Base-by-base conservation (phyloP, 495 filamentous ascomycete genomes). In the Articulospora tetracladia region DNA sequence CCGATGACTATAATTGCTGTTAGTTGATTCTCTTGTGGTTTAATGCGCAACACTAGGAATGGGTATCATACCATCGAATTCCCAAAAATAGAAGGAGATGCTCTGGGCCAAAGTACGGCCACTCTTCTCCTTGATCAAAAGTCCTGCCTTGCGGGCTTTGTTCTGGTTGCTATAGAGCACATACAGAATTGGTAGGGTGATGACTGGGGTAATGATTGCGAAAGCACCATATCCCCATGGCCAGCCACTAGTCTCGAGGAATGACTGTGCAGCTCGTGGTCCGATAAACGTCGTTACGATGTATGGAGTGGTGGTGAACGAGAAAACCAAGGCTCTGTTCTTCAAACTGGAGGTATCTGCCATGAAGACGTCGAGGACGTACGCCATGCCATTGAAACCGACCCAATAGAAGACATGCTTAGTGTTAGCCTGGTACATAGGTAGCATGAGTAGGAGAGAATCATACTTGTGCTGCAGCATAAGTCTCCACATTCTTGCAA, bases 191-290 rank as follows among this genome's bases (percentile, higher is more conserved):
- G 81, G 80, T 15, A 72, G 27, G 34, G 75, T 74, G 26, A 79
- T 74, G 34, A 79, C 63, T 0, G 82, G 81, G 47, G 76, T 70
- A 59, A 85, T 70, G 53, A 85, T 83, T 1, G 76, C 71, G 58
- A 80, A 81, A 22, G 71, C 71, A 6, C 82, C 83, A 64, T 77
- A 85, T 1, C 73, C 79, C 85, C 84, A 88, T 19, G 79, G 79
- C 82, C 81, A 87, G 44, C 72, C 68, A 26, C 65, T 58, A 13
- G 70, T 62, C 27, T 70, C 57, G 46, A 74, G 63, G 57, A 82
- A 77, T 1, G 69, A 60, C 30, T 74, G 59, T 3, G 78, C 72
- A 2, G 73, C 73, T 39, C 66, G 68, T 1, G 76, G 68, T 15
- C 74, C 76, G 10, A 74, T 70, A 12, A 79, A 75, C 32, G 82